Evolutionary conservation across 495 filamentous ascomycete genomes (phyloP), one percentile per base, ranked within the genome.

Genomic region (Platismatia glauca): DNA sequence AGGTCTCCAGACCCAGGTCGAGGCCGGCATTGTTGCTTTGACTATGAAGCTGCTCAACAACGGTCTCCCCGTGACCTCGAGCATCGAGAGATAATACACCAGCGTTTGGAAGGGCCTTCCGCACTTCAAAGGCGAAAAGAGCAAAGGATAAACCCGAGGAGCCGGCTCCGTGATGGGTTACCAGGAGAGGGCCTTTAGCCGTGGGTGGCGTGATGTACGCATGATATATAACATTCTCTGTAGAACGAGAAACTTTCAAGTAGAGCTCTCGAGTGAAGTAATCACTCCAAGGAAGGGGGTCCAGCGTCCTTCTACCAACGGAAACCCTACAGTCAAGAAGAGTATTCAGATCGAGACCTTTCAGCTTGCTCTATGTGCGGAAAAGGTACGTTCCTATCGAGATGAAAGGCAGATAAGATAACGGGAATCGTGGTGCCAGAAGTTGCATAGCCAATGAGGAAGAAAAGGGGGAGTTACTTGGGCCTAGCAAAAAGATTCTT

Each of bases 71-170:
- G 71, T 99, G 94, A 29, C 89, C 88, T 27, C 94, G 82, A 12
- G 90, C 90, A 70, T 97, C 92, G 12, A 89, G 70, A 16, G 90
- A 89, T 18, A 99, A 78, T 31, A 97, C 79, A 3, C 94, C 94
- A 8, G 90, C 90, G 29, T 84, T 77, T 7, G 95, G 91, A 31
- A 96, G 77, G 20, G 82, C 77, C 71, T 88, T 89, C 29, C 87
- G 83, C 55, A 97, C 83, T 67, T 93, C 86, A 16, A 82, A 75
- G 9, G 86, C 83, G 60, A 96, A 86, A 7, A 90, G 79, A 31
- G 91, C 89, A 72, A 95, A 96, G 5, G 91, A 93, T 29, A 95
- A 80, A 18, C 87, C 91, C 0, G 90, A 93, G 15, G 91, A 95
- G 39, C 91, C 91, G 46, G 89, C 91, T 24, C 91, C 91, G 73